Evolutionary conservation across 768 basidiomycete species (phyloP).

Genomic region (Psilocybe azurescens): DNA sequence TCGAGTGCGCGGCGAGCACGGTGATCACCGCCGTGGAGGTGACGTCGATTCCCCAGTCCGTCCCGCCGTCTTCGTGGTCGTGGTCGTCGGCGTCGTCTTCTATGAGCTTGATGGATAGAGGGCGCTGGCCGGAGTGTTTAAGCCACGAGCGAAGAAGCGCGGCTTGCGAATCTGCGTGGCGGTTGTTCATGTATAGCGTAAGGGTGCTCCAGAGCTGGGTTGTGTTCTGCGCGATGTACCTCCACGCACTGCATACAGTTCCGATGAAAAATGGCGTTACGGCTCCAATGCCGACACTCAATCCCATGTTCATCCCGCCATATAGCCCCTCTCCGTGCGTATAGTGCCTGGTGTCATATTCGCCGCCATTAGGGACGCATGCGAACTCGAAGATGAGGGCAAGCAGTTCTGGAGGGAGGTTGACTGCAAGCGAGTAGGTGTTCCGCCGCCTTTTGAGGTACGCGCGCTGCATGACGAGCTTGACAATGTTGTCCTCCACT

Average conservation of each 20-base stretch:
- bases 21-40: slow-evolving; percentile 23
- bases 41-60: slow-evolving; percentile 21
- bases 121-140: slow-evolving; percentile 17
- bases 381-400: slow-evolving; percentile 25
- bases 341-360: background rate
- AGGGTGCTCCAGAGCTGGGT: slow-evolving; percentile 26
- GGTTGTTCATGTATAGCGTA: slow-evolving; percentile 18
- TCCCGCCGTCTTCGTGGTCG: slow-evolving; percentile 15
- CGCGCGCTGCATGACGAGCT: slow-evolving; percentile 23
- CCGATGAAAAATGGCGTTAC: slow-evolving; percentile 27
- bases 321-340: background rate
- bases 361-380: slow-evolving; percentile 13
- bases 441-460: slow-evolving; percentile 25
- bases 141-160: slow-evolving; percentile 26
- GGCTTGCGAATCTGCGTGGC: slow-evolving; percentile 20
- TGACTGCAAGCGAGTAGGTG: slow-evolving; percentile 21
- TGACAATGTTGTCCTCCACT: slow-evolving; percentile 25
- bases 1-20: slow-evolving; percentile 18
- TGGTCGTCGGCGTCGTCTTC: slow-evolving; percentile 21
- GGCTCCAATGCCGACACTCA: slow-evolving; percentile 18
- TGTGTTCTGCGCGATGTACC: slow-evolving; percentile 17
- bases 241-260: slow-evolving; percentile 26
- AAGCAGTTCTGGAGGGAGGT: slow-evolving; percentile 24
- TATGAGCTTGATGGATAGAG: slow-evolving; percentile 21
- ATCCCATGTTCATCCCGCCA: slow-evolving; percentile 15